Percentiles rank a stretch among this genome's conserved stretches.
phyloP scores from a whole-genome alignment of 305 asterid species.

The Fraxinus paxiana region DNA sequence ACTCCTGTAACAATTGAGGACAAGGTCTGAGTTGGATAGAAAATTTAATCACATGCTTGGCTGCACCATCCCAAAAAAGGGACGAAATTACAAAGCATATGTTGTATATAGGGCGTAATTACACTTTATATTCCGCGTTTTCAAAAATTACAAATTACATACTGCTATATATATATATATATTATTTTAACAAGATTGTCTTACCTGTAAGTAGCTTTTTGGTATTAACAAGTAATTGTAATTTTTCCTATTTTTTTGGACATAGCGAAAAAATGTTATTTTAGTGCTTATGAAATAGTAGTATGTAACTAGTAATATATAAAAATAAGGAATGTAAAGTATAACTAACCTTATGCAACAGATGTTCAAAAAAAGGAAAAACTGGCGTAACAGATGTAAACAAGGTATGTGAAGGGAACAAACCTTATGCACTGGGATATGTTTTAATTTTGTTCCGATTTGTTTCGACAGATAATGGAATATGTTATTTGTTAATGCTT shows the following conservation, averaged over 20 bases:
- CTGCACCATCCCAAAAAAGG: neutral
- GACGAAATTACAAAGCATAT: neutral
- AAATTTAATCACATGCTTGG: neutral
- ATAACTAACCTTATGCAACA: neutral
- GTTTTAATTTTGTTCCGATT: neutral
- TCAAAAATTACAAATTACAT: neutral
- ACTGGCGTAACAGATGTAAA: neutral
- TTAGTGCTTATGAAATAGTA: neutral
- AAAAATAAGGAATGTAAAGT: neutral
- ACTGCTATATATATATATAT: neutral
- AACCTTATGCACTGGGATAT: neutral
- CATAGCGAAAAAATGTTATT: neutral
- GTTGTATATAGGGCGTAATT: neutral
- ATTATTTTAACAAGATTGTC: neutral
- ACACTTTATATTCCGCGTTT: neutral
- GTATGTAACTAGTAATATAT: neutral
- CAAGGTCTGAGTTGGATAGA: neutral
- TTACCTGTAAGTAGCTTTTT: neutral
- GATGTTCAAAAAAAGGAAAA: neutral
- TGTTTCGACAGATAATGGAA: neutral
- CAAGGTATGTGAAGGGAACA: neutral
- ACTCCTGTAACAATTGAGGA: constrained; percentile 47
- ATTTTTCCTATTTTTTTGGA: neutral
- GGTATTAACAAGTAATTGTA: neutral
- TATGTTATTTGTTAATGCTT: neutral